phyloP scores from a whole-genome alignment of 768 basidiomycete species.

The Termitomyces sp. region DNA sequence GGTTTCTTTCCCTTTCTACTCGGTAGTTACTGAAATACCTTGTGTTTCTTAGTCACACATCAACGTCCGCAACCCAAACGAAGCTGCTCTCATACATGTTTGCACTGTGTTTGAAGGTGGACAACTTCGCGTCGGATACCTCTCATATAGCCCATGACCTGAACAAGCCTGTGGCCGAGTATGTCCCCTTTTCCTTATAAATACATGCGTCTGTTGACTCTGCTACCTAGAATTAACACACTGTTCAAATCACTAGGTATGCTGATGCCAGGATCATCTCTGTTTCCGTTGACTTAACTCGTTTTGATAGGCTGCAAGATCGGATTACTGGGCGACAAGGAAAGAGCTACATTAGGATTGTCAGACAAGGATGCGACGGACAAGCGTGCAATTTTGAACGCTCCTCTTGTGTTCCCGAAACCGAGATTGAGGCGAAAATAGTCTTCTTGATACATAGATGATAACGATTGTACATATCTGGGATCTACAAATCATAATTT shows the following conservation, averaged over 20 bases:
- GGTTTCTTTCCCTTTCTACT: not conserved
- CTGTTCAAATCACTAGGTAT: slow-evolving; percentile 75
- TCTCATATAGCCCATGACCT: slow-evolving; percentile 72
- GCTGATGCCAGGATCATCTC: slow-evolving; percentile 15
- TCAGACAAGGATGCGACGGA: slow-evolving; percentile 58
- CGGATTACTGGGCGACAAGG: slow-evolving; percentile 50
- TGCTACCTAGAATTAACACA: slow-evolving; percentile 44
- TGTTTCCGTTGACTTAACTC: slow-evolving; percentile 8
- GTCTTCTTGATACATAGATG: not conserved
- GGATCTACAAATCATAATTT: not conserved
- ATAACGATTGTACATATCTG: not conserved
- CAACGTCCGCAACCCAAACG: slow-evolving; percentile 70
- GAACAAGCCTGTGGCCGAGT: slow-evolving; percentile 64
- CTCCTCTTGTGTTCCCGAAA: slow-evolving; percentile 84
- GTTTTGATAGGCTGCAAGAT: slow-evolving; percentile 66
- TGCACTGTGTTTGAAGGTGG: slow-evolving; percentile 75
- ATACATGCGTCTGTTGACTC: slow-evolving; percentile 4
- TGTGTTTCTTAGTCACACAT: slow-evolving; percentile 36
- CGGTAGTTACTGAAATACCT: not conserved
- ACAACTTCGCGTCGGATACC: slow-evolving; percentile 74
- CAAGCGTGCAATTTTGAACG: slow-evolving; percentile 71
- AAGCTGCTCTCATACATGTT: slow-evolving; percentile 78
- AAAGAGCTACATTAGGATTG: slow-evolving; percentile 70
- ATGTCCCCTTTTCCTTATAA: slow-evolving; percentile 26
- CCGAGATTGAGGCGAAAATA: slow-evolving; percentile 40